Conservation (phyloP, 2,329 filamentous ascomycete genomes). For the Penicillium sp. region DNA sequence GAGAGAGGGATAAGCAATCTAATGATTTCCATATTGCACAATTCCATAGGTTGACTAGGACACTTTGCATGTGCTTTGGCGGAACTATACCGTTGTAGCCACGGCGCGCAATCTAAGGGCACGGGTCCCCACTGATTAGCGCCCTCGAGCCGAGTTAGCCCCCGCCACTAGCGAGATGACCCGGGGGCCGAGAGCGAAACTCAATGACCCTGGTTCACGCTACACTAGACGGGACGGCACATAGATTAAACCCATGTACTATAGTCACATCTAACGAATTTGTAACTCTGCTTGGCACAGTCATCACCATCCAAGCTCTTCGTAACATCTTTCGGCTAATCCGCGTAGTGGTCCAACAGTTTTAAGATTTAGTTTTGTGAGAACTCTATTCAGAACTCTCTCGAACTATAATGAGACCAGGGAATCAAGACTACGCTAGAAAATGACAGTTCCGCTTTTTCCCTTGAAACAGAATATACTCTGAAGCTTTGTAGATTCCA, state of each 20-base stretch:
- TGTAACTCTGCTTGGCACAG: background rate
- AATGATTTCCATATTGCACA: too few relatives aligned
- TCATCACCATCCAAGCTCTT: background rate
- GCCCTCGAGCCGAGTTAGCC: background rate
- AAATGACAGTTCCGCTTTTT: background rate
- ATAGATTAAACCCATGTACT: background rate
- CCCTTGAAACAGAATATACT: background rate
- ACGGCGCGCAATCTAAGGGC: background rate
- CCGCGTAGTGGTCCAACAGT: too few relatives aligned
- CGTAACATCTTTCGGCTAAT: too few relatives aligned
- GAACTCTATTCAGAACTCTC: background rate
- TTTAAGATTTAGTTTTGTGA: too few relatives aligned
- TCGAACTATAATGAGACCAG: background rate
- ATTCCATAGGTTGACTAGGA: too few relatives aligned
- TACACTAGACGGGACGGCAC: background rate
- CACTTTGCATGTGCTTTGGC: too few relatives aligned
- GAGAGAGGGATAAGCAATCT: too few relatives aligned
- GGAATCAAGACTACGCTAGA: background rate
- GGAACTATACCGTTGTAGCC: constrained; percentile 1
- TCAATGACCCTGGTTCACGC: background rate
- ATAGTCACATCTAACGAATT: background rate
- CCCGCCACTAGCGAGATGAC: background rate
- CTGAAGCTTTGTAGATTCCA: background rate
- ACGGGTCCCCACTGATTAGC: background rate
- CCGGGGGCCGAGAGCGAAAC: background rate